Conservation (phyloP, 371 early-diverging fungal genomes). For the Nematocida major region DNA sequence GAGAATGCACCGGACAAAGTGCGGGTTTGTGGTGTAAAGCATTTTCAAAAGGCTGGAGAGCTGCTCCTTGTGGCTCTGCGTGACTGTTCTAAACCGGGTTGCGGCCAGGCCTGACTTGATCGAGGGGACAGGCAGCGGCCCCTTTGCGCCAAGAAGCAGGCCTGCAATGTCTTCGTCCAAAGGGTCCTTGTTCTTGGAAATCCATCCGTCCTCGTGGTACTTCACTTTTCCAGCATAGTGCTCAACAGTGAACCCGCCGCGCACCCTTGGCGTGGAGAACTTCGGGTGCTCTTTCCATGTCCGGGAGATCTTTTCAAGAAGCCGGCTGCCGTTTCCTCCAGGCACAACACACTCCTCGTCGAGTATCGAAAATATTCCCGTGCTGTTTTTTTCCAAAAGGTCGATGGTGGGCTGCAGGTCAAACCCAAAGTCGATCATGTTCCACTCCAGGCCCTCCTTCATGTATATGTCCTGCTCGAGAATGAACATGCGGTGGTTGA, state of each 20-base stretch:
- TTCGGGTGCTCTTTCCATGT: constrained; percentile 44
- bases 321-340: constrained; percentile 85
- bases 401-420: constrained; percentile 97
- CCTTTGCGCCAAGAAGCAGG: constrained; percentile 29
- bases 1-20: constrained; percentile 97
- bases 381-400: constrained; percentile 83
- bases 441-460: constrained; percentile 91
- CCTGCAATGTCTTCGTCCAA: constrained; percentile 84
- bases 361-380: constrained; percentile 87
- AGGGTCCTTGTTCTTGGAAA: constrained; percentile 98
- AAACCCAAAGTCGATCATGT: constrained; percentile 94
- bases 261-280: constrained; percentile 70
- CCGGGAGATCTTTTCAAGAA: constrained; percentile 77
- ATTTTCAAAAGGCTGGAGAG: constrained; percentile 77
- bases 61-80: constrained; percentile 89
- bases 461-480: constrained; percentile 95
- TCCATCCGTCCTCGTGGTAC: constrained; percentile 85
- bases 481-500: constrained; percentile 99
- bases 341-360: constrained; percentile 99
- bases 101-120: constrained; percentile 61
- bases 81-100: constrained; percentile 74
- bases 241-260: constrained; percentile 78
- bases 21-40: constrained; percentile 82
- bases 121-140: not conserved
- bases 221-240: constrained; percentile 97